phyloP scores from a whole-genome alignment of 1,139 yeast species.

The Suhomyces bolitotheri region DNA sequence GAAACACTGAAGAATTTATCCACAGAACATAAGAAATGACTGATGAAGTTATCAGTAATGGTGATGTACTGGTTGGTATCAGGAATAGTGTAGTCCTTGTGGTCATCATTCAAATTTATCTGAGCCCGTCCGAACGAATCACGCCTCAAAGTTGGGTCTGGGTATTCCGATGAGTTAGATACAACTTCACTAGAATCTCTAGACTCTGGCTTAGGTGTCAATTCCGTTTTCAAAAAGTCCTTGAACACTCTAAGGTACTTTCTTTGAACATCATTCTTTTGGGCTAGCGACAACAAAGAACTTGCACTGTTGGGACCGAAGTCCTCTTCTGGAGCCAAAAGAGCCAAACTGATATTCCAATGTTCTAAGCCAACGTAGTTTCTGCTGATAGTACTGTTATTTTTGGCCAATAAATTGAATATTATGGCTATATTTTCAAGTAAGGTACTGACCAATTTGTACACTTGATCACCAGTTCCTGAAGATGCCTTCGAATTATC shows the following conservation, averaged over 20 bases:
- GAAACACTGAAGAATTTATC: conserved; percentile 32
- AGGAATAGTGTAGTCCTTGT: conserved; percentile 33
- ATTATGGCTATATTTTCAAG: conserved; percentile 37
- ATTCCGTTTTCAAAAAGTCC: conserved; percentile 37
- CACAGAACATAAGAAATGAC: conserved; percentile 35
- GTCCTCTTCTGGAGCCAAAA: conserved; percentile 32
- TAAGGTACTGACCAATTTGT: conserved; percentile 30
- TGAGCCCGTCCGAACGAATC: conserved; percentile 3
- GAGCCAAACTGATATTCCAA: conserved; percentile 44
- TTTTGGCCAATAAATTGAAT: conserved; percentile 31
- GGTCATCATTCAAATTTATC: conserved; percentile 16
- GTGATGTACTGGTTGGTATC: conserved; percentile 42
- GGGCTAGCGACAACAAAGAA: conserved; percentile 21
- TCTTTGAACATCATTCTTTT: conserved; percentile 33
- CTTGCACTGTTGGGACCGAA: conserved; percentile 12
- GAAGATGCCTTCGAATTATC: conserved; percentile 15
- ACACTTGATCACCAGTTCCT: conserved; percentile 21
- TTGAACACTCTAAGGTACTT: conserved; percentile 37
- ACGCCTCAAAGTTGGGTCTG: background rate
- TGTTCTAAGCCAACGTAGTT: conserved; percentile 44
- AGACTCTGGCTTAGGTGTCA: conserved; percentile 14
- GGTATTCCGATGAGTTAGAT: background rate
- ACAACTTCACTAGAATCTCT: conserved; percentile 7
- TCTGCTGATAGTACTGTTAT: conserved; percentile 38
- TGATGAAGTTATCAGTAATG: conserved; percentile 36